Evolutionary conservation across 306 rosid genomes (phyloP), one percentile per base, ranked within the genome.

Genomic region (Cucumis hystrix): DNA sequence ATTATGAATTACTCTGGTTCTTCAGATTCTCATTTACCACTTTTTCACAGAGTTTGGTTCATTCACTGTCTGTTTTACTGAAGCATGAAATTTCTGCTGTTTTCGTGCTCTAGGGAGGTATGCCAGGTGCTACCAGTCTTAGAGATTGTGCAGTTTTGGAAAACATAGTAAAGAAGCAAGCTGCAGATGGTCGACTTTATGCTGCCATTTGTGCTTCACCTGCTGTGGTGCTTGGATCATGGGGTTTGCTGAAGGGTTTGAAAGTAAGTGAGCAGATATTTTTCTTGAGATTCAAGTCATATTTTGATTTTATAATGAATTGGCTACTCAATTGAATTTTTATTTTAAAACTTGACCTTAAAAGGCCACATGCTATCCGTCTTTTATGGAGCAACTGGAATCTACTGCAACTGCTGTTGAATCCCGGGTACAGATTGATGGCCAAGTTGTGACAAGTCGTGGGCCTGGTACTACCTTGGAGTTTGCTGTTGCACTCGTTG

Each of bases 201-300:
- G 91, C 97, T 7, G 98, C 96, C 5, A 84, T 94, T 2, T 94
- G 97, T 84, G 97, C 97, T 84, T 90, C 98, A 72, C 98, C 98
- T 70, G 98, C 96, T 0, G 96, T 84, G 82, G 93, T 84, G 25
- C 88, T 94, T 79, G 98, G 90, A 61, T 83, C 91, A 15, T 94
- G 98, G 98, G 97, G 96, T 70, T 82, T 94, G 74, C 83, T 94
- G 39, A 92, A 90, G 83, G 98, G 98, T 20, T 72, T 89, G 88
- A 89, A 90, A 89, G 98, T 94, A 80, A 73, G 81, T 77, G 60
- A 35, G 69, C 71, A 10, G 52, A 20, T 61, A n/a, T 72, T 63
- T 74, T 71, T 33, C 54, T 57, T 47, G 60, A 33, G n/a, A 60
- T 14, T 71, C 21, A 15, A 74, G 30, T 55, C 47, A 17, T 30